Base-by-base conservation (phyloP, 441 rosid species). In the Aquilaria agallochum region DNA sequence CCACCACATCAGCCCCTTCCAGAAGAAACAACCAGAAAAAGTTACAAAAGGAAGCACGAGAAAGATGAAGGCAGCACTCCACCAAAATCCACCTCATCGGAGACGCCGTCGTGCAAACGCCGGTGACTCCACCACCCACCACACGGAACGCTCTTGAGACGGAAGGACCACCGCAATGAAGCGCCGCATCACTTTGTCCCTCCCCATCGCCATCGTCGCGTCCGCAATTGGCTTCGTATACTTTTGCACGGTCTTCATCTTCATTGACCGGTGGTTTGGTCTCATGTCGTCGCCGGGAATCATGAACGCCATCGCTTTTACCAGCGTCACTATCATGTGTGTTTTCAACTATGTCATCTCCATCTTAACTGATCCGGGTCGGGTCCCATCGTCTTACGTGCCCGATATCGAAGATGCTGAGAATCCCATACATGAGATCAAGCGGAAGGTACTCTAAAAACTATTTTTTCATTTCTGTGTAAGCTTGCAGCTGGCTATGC, bases 211-310 rank as follows among this genome's bases (percentile, higher is more conserved):
- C 72, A 84, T 74, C 69, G 98, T 90, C 70, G 55, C 77, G 33
- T 63, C 84, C 45, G 82, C 87, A 68, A 84, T 92, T 71, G 71
- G 70, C 57, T 90, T 76, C 76, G 68, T 90, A 34, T 92, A 90
- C 77, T 77, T 75, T 61, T 69, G 85, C 30, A 88, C 98, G 63
- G 76, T 90, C 70, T 90, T 90, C 72, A 68, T 88, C 63, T 92
- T 83, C 77, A 75, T 92, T 13, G 98, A 92, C 70, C 87, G 86
- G 49, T 89, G 97, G 97, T 85, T 92, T 62, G 92, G 97, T 59
- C 90, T 90, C 53, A 73, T 68, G 64, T 75, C 97, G 27, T 92
- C 97, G 30, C 87, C 87, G 2, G 98, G 97, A 11, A 74, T 90
- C 60, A 80, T 82, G 58, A 88, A 90, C 77, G 85, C 92, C 66